Conservation (phyloP, 1,284 basidiomycete species). For the Cystobasidium pallidum region DNA sequence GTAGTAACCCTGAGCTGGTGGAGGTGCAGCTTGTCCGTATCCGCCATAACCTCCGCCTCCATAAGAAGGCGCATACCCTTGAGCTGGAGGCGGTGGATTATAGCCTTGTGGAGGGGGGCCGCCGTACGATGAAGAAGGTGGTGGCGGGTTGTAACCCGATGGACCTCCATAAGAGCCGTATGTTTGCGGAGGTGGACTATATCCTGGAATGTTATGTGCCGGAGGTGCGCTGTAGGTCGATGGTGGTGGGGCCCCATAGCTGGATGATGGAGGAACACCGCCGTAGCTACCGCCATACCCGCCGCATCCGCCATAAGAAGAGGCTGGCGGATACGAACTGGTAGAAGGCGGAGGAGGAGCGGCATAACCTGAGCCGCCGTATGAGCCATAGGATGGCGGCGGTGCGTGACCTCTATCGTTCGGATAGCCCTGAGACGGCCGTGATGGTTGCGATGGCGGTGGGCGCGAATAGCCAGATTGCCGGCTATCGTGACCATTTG, state of each 20-base stretch:
- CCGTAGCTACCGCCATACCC: constrained; percentile 28
- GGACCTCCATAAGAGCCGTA: constrained; percentile 30
- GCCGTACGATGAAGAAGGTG: constrained; percentile 14
- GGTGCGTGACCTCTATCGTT: constrained; percentile 19
- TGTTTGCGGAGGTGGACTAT: constrained; percentile 12
- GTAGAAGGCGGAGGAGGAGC: constrained; percentile 8
- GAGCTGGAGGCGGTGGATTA: constrained; percentile 23
- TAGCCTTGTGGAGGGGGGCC: constrained; percentile 6
- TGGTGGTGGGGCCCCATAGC: not conserved
- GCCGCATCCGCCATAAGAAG: constrained; percentile 36
- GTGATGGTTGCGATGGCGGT: constrained; percentile 1
- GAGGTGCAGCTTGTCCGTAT: constrained; percentile 38
- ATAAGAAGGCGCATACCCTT: constrained; percentile 21
- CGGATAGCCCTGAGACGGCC: constrained; percentile 29
- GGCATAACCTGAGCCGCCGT: constrained; percentile 42
- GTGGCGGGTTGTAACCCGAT: constrained; percentile 8
- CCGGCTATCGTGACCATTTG: constrained; percentile 4
- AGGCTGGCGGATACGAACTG: constrained; percentile 6
- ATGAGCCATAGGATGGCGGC: constrained; percentile 42
- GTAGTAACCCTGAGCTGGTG: constrained; percentile 4
- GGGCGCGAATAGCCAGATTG: constrained; percentile 24
- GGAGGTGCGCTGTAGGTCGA: constrained; percentile 3
- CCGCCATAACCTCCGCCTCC: constrained; percentile 16
- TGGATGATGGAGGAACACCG: not conserved
- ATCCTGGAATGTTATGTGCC: not conserved